Evolutionary conservation across 495 filamentous ascomycete species (phyloP).

Genomic region (Cenococcum geophilum): DNA sequence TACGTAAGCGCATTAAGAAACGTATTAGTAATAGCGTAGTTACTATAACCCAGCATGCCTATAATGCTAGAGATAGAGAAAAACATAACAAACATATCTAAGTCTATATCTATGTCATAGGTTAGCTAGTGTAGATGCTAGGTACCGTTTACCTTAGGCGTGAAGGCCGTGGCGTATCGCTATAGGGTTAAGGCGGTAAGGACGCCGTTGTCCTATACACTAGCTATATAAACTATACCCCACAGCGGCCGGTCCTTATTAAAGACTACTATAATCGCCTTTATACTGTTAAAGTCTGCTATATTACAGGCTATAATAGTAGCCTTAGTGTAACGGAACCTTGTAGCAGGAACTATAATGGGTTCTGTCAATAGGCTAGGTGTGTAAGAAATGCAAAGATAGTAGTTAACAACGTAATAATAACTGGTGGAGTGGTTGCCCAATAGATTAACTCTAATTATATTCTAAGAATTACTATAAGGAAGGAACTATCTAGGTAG

Average conservation of each 20-base stretch:
- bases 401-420: too few species aligned
- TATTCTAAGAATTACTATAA: too few species aligned
- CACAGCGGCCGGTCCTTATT: slow-evolving; percentile 18
- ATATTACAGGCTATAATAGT: slow-evolving; percentile 10
- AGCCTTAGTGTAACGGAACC: slow-evolving; percentile 17
- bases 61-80: slow-evolving; percentile 2
- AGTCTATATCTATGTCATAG: slow-evolving; percentile 7
- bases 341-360: too few species aligned
- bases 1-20: slow-evolving; percentile 11
- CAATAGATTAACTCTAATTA: too few species aligned
- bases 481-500: too few species aligned
- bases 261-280: slow-evolving; percentile 4
- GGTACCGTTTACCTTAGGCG: slow-evolving; percentile 15
- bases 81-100: slow-evolving; percentile 19
- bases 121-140: slow-evolving; percentile 21
- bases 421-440: too few species aligned
- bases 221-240: slow-evolving; percentile 28
- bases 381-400: too few species aligned
- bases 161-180: slow-evolving; percentile 2
- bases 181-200: slow-evolving; percentile 24
- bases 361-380: too few species aligned
- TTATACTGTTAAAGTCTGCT: slow-evolving; percentile 9
- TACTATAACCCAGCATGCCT: slow-evolving; percentile 5
- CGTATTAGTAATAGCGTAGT: slow-evolving; percentile 11
- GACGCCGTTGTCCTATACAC: slow-evolving; percentile 21